These are phyloP conservation scores for Penicillium maclennaniae DNA, from an alignment of 495 filamentous ascomycete species.

Conservation along the genomic window DNA sequence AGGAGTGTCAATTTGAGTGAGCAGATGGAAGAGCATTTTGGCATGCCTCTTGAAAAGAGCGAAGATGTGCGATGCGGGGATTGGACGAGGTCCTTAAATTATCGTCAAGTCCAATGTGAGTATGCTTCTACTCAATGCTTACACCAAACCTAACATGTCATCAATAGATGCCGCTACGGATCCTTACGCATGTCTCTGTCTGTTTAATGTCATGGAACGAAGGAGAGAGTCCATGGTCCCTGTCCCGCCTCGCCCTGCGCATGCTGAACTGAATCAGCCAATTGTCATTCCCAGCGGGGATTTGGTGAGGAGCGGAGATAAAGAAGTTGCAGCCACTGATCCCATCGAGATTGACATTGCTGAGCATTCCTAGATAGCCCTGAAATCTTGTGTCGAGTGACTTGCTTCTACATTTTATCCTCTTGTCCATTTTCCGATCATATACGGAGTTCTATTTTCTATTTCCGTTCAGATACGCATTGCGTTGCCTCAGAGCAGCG, in stretches of 20 bases:
- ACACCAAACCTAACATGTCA: conserved; percentile 1
- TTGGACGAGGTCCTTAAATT: conserved; percentile 60
- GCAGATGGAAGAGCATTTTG: conserved; percentile 67
- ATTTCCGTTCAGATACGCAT: neutral
- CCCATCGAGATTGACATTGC: conserved; percentile 4
- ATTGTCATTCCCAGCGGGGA: conserved; percentile 36
- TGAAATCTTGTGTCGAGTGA: neutral
- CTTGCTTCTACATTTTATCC: neutral
- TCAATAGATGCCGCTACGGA: conserved; percentile 72
- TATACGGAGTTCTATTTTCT: neutral
- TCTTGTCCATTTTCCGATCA: neutral
- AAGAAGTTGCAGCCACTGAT: conserved; percentile 2
- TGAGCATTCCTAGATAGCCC: neutral
- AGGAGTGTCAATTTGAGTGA: conserved; percentile 59
- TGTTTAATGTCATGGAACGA: conserved; percentile 65
- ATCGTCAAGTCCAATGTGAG: conserved; percentile 71
- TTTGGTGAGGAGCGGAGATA: conserved; percentile 3
- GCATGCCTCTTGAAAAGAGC: conserved; percentile 74
- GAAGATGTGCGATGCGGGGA: conserved; percentile 62
- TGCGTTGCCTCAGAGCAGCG: neutral
- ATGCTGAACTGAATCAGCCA: conserved; percentile 61
- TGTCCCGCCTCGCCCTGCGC: conserved; percentile 61
- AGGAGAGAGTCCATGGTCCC: conserved; percentile 63
- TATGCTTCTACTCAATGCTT: conserved; percentile 1
- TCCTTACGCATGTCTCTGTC: conserved; percentile 72